A percentile compares a stretch with the other conserved stretches of the same genome.
phyloP scores from a whole-genome alignment of 257 asterid species.

The Solanum chiquidenum region DNA sequence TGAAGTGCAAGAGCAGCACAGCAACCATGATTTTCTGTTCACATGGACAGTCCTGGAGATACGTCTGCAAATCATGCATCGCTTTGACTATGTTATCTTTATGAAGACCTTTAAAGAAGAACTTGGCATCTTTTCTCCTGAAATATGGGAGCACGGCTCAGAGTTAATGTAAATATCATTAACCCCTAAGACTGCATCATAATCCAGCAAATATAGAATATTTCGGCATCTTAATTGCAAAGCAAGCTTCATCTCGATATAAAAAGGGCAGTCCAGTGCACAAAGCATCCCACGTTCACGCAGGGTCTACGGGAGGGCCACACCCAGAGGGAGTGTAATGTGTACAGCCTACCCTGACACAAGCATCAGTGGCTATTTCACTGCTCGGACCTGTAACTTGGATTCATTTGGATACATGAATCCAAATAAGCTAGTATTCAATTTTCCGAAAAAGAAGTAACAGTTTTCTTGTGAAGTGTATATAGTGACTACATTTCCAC shows the following conservation, averaged over 20 bases:
- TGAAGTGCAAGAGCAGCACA: conserved; percentile 49
- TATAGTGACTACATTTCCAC: background rate
- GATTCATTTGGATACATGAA: background rate
- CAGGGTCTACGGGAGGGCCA: background rate
- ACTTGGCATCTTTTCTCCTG: conserved; percentile 51
- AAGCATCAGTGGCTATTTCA: background rate
- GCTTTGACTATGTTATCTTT: conserved; percentile 31
- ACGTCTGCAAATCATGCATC: conserved; percentile 27
- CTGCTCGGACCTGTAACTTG: background rate
- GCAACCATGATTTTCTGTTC: conserved; percentile 50
- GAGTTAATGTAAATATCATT: background rate
- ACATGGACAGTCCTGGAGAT: conserved; percentile 36
- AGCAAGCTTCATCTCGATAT: background rate
- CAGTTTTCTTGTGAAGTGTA: background rate
- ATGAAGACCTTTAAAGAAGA: conserved; percentile 32
- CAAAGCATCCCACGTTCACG: background rate
- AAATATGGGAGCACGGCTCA: background rate
- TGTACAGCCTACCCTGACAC: background rate
- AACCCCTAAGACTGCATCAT: background rate
- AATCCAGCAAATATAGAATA: background rate
- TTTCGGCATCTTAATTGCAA: background rate
- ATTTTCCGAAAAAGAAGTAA: background rate
- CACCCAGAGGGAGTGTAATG: background rate
- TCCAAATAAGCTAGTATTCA: background rate
- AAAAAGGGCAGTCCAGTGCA: background rate